Evolutionary conservation across 2,329 filamentous ascomycete genomes (phyloP), one percentile per base, ranked within the genome.

Genomic region (Aciculosporium take): DNA sequence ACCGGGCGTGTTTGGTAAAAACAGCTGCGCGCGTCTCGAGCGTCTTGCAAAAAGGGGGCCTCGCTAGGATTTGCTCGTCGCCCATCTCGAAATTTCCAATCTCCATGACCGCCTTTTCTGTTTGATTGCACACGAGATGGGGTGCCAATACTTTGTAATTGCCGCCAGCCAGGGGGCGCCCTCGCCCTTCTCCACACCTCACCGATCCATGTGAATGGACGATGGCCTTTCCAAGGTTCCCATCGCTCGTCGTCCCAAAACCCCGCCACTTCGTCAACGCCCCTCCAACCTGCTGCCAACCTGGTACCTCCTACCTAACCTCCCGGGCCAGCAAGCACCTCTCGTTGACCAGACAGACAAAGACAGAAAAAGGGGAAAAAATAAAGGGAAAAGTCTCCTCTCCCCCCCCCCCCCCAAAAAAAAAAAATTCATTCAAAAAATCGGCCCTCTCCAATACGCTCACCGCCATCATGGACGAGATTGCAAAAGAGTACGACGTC

Each of bases 401-500:
- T n/a, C n/a, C n/a, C n/a, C n/a, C n/a, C n/a, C n/a, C n/a, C n/a
- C n/a, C n/a, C n/a, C n/a, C n/a, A n/a, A n/a, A n/a, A n/a, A n/a
- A n/a, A n/a, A n/a, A n/a, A n/a, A n/a, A n/a, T n/a, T n/a, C n/a
- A n/a, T n/a, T n/a, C n/a, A n/a, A n/a, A 25, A 20, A 24, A 29
- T 25, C 9, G 4, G 27, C 21, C 23, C n/a, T 24, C 8, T 3
- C 21, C 27, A n/a, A 18, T 13, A 18, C 34, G 29, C 23, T 7
- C n/a, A 36, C 41, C 15, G 21, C 31, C 57, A 74, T 48, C 67
- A 96, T 96, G 91, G 91, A 96, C 62, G 91, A 96, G 68, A 94
- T 98, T 61, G 86, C 88, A 53, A 84, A 86, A 61, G 88, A 95
- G 68, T 98, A 98, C 76, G 91, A 98, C 76, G 85, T 95, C 65